Evolutionary conservation across 805 yeast genomes (phyloP).

Genomic region (Candida lessepsii): DNA sequence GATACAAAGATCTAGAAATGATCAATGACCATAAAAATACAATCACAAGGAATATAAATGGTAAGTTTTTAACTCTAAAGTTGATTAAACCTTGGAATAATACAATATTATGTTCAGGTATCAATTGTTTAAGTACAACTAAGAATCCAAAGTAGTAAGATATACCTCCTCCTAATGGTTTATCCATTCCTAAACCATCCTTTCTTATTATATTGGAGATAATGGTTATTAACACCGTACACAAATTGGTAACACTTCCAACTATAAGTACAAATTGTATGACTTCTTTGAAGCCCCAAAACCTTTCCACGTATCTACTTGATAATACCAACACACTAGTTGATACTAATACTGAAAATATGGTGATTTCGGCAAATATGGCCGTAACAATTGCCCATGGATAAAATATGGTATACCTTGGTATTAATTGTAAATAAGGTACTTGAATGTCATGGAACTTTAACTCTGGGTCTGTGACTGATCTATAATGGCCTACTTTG

Average conservation of each 20-base stretch:
- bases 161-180: constrained; percentile 53
- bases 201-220: constrained; percentile 34
- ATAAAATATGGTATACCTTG: constrained; percentile 49
- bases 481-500: constrained; percentile 18
- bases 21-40: constrained; percentile 36
- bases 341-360: constrained; percentile 45
- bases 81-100: constrained; percentile 45
- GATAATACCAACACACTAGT: constrained; percentile 36
- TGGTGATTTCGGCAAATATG: constrained; percentile 59
- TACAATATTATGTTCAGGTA: constrained; percentile 55
- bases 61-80: constrained; percentile 61
- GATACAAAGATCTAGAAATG: constrained; percentile 38
- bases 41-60: constrained; percentile 43
- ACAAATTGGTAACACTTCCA: constrained; percentile 55
- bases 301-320: constrained; percentile 47
- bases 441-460: constrained; percentile 43
- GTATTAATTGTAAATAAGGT: constrained; percentile 64
- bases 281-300: constrained; percentile 53
- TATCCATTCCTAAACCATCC: constrained; percentile 36
- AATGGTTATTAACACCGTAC: constrained; percentile 45
- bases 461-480: constrained; percentile 12
- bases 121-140: constrained; percentile 56
- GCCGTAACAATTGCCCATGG: constrained; percentile 68
- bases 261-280: constrained; percentile 50
- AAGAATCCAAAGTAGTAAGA: constrained; percentile 53